A percentile compares a stretch with the other conserved stretches of the same genome.
These are phyloP conservation scores for Vitis rupestris DNA, from an alignment of 164 flowering plant species.

Conservation along the genomic window DNA sequence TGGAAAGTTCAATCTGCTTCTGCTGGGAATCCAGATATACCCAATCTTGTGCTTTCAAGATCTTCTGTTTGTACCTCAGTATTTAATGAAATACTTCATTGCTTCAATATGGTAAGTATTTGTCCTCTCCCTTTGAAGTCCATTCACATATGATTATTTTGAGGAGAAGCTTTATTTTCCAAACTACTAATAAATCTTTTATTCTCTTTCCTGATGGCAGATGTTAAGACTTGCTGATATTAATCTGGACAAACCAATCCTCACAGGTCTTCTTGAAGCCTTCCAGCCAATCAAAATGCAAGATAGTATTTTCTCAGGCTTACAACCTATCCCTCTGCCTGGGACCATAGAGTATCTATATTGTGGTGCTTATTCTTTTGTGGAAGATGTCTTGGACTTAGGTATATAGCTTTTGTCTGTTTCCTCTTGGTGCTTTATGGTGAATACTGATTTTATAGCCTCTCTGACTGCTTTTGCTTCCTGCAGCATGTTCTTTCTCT, in stretches of 20 bases:
- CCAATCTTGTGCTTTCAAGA: slow-evolving; percentile 32
- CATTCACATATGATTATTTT: neutral
- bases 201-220: slow-evolving; percentile 32
- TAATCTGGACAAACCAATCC: slow-evolving; percentile 35
- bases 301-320: slow-evolving; percentile 32
- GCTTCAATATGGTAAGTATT: slow-evolving; percentile 59
- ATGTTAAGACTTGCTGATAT: slow-evolving; percentile 53
- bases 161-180: neutral
- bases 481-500: slow-evolving; percentile 68
- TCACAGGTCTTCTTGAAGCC: slow-evolving; percentile 53
- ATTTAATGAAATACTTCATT: slow-evolving; percentile 52
- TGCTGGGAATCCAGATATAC: slow-evolving; percentile 59
- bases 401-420: slow-evolving; percentile 33
- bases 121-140: neutral
- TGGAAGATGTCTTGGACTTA: slow-evolving; percentile 49
- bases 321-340: slow-evolving; percentile 44
- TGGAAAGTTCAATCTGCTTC: slow-evolving; percentile 57
- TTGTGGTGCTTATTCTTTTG: slow-evolving; percentile 60
- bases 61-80: slow-evolving; percentile 44
- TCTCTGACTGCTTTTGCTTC: slow-evolving; percentile 9
- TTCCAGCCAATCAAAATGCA: slow-evolving; percentile 52
- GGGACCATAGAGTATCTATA: slow-evolving; percentile 61
- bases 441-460: neutral
- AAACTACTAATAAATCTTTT: neutral
- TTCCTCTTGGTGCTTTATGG: slow-evolving; percentile 1